These are phyloP conservation scores for Tremellales sp. DNA, from an alignment of 1,284 basidiomycete genomes.

Conservation along the genomic window DNA sequence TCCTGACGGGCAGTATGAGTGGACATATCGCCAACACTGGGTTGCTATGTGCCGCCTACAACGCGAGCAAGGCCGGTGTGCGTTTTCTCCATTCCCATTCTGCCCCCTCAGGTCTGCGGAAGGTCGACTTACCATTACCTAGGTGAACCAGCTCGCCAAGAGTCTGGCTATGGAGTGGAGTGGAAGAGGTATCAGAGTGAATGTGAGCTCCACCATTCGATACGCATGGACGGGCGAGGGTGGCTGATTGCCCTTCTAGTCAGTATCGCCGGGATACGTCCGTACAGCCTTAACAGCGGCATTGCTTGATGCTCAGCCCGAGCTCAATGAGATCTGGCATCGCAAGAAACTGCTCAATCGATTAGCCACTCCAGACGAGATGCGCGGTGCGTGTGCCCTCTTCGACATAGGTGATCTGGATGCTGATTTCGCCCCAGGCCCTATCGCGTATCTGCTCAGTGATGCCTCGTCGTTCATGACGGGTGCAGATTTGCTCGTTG, in stretches of 20 bases:
- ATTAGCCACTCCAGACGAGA: conserved; percentile 33
- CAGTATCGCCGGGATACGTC: conserved; percentile 32
- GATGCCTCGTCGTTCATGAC: conserved; percentile 41
- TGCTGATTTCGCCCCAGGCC: conserved; percentile 14
- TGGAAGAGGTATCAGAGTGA: conserved; percentile 62
- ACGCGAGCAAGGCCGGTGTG: conserved; percentile 30
- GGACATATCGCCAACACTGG: conserved; percentile 69
- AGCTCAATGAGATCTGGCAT: conserved; percentile 31
- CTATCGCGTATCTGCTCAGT: conserved; percentile 48
- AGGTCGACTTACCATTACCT: not conserved
- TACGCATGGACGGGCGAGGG: conserved; percentile 1
- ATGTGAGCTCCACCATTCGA: conserved; percentile 17
- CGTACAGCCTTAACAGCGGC: conserved; percentile 43
- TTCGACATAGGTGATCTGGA: not conserved
- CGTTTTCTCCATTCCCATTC: not conserved
- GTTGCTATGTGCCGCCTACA: conserved; percentile 46
- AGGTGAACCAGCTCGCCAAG: conserved; percentile 39
- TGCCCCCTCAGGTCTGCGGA: not conserved
- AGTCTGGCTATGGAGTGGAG: conserved; percentile 82
- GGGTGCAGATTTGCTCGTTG: conserved; percentile 39
- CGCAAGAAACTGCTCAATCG: conserved; percentile 23
- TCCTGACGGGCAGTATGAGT: conserved; percentile 80
- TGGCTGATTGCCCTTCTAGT: conserved; percentile 7
- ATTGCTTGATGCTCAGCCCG: conserved; percentile 28
- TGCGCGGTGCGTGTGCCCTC: conserved; percentile 18